Evolutionary conservation across 2,329 filamentous ascomycete genomes (phyloP).

Genomic region (Ascochyta viciae-villosae): DNA sequence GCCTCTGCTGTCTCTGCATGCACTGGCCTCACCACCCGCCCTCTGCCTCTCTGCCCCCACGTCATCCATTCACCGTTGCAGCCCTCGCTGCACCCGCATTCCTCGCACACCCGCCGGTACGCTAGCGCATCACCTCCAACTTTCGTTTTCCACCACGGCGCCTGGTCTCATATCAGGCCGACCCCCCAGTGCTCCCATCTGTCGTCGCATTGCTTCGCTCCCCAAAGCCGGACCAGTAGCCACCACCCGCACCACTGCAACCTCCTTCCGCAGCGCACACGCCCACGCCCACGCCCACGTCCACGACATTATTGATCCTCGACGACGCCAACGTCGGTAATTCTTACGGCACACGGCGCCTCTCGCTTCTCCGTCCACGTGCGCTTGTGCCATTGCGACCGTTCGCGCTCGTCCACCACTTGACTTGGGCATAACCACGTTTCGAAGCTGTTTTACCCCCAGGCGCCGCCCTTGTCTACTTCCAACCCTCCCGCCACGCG

Average conservation of each 20-base stretch:
- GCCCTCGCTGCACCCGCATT: conserved; percentile 38
- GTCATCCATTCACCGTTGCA: conserved; percentile 23
- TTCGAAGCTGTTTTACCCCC: conserved; percentile 46
- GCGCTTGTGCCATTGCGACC: conserved; percentile 10
- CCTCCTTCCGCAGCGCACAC: not conserved
- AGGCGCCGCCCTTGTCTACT: conserved; percentile 20
- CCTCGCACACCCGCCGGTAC: conserved; percentile 20
- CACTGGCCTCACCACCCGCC: conserved; percentile 38
- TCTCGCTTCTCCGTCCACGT: conserved; percentile 30
- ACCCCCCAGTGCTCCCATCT: conserved; percentile 16
- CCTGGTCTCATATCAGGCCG: conserved; percentile 32
- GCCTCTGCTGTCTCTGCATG: conserved; percentile 17
- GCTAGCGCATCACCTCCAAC: conserved; percentile 35
- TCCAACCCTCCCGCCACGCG: conserved; percentile 23
- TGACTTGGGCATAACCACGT: conserved; percentile 40
- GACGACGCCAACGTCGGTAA: conserved; percentile 18
- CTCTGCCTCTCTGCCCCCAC: conserved; percentile 19
- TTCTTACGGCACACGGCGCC: conserved; percentile 28
- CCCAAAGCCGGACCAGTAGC: conserved; percentile 15
- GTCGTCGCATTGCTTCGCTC: conserved; percentile 23
- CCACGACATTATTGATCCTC: conserved; percentile 6
- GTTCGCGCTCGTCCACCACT: conserved; percentile 7
- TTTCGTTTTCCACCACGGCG: conserved; percentile 20
- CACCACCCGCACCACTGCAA: conserved; percentile 23
- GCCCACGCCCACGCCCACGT: conserved; percentile 19